phyloP scores from a whole-genome alignment of 768 basidiomycete genomes.

The Hirschioporus abietinus region DNA sequence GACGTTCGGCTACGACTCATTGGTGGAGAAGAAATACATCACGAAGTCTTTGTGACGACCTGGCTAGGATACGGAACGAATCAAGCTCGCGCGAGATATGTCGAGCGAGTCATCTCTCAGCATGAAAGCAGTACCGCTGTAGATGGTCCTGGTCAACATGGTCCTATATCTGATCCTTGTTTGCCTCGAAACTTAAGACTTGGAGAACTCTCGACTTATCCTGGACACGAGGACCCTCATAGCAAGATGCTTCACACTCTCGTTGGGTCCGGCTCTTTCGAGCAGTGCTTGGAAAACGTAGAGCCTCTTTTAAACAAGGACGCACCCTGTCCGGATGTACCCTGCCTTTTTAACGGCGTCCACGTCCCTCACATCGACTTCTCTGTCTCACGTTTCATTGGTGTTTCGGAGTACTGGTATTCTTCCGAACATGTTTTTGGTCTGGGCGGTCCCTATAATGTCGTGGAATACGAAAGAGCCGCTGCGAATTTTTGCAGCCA shows the following conservation, averaged over 20 bases:
- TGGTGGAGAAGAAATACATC: conserved; percentile 80
- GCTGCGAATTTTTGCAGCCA: conserved; percentile 80
- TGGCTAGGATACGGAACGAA: conserved; percentile 99
- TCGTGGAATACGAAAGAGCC: conserved; percentile 91
- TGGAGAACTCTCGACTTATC: conserved; percentile 47
- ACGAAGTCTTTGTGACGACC: conserved; percentile 95
- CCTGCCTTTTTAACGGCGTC: conserved; percentile 92
- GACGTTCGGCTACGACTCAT: conserved; percentile 79
- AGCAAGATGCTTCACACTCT: conserved; percentile 53
- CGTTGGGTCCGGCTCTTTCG: conserved; percentile 86
- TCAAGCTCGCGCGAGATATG: conserved; percentile 91
- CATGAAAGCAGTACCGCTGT: conserved; percentile 35
- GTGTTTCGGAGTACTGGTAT: conserved; percentile 99
- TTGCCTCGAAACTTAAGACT: conserved; percentile 72
- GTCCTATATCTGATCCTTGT: conserved; percentile 75
- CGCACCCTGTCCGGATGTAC: conserved; percentile 73
- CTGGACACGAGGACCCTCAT: conserved; percentile 34
- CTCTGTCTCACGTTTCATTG: conserved; percentile 88
- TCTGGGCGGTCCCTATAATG: conserved; percentile 92
- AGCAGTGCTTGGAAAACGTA: conserved; percentile 69
- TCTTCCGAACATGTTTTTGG: conserved; percentile 96
- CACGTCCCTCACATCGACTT: conserved; percentile 95
- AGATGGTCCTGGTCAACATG: conserved; percentile 15
- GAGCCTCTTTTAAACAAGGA: conserved; percentile 80
- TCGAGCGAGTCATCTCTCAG: conserved; percentile 57